Base-by-base conservation (phyloP, 1,284 basidiomycete genomes). In the Coniferiporia weirii region DNA sequence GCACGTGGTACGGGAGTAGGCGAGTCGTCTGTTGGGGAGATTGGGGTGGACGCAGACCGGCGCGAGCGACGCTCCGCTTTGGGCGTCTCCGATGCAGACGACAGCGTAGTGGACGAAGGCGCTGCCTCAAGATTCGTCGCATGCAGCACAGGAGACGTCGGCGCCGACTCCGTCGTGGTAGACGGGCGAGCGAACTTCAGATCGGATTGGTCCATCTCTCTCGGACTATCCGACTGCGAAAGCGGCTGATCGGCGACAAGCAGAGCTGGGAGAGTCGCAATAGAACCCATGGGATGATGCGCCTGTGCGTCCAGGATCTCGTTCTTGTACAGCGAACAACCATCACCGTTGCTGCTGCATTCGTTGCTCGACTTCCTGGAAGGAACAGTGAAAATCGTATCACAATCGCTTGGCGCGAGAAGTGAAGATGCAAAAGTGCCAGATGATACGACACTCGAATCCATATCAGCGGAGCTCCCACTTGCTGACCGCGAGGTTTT, bases 171-270 rank as follows among this genome's bases (percentile, higher is more conserved):
- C 13, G 87, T 89, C 38, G 83, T 85, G 61, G 81, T 80, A 44
- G 79, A 84, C 12, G 89, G 85, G 51, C 88, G 80, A 15, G 84
- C 85, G 71, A 90, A 87, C 17, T 74, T 77, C 61, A 85, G 74
- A 57, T 91, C 89, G 12, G 83, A 85, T 0, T 80, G 80, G 68
- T 91, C 81, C 73, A 79, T 74, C 63, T 80, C 78, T 17, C 51
- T 49, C 7, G 73, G 72, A 56, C 73, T 75, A 47, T 75, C 73
- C 15, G 72, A 67, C 22, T 55, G 51, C 13, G 27, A 19, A 8
- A 61, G 19, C n/a, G 50, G 38, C 38, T 44, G 47, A 46, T 66
- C 59, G 53, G 68, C 63, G 32, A 62, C 61, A 15, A 73, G 60
- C 10, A 69, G 52, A 1, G 69, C 70, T 13, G 74, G 74, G 8